phyloP scores from a whole-genome alignment of 352 stramenopile genomes.

The Halophytophthora polymorphica region DNA sequence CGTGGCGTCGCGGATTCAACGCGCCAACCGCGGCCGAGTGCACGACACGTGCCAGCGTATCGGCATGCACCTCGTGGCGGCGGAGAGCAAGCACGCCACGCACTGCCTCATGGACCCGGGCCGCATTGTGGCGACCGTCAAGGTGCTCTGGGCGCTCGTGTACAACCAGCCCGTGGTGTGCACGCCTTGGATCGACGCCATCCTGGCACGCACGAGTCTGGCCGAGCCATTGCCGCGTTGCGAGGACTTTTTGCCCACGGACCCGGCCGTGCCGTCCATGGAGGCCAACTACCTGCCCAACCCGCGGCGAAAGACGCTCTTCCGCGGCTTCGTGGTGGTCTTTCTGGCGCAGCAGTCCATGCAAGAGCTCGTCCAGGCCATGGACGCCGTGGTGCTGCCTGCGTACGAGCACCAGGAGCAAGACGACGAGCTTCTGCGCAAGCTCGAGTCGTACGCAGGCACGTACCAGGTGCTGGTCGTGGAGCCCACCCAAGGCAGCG shows the following conservation, averaged over 20 bases:
- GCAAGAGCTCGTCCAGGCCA: slow-evolving; percentile 70
- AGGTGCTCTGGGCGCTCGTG: slow-evolving; percentile 84
- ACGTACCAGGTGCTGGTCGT: slow-evolving; percentile 63
- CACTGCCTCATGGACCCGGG: slow-evolving; percentile 88
- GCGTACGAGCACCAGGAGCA: slow-evolving; percentile 55
- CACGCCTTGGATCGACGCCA: slow-evolving; percentile 77
- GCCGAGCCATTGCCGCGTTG: slow-evolving; percentile 72
- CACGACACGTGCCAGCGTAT: slow-evolving; percentile 76
- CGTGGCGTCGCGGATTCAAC: slow-evolving; percentile 69
- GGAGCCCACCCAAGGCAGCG: slow-evolving; percentile 42
- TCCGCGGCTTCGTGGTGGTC: slow-evolving; percentile 63
- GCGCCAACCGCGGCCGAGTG: slow-evolving; percentile 51
- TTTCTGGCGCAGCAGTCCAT: slow-evolving; percentile 76
- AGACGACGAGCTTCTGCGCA: slow-evolving; percentile 52
- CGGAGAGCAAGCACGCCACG: slow-evolving; percentile 59
- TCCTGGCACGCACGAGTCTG: slow-evolving; percentile 69
- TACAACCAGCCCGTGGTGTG: slow-evolving; percentile 83
- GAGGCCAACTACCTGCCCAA: slow-evolving; percentile 74
- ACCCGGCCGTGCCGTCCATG: slow-evolving; percentile 51
- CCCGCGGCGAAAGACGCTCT: slow-evolving; percentile 72
- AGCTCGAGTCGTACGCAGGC: slow-evolving; percentile 46
- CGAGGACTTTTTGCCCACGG: slow-evolving; percentile 67
- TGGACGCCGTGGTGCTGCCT: slow-evolving; percentile 63
- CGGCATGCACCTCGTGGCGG: slow-evolving; percentile 73
- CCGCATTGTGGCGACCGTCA: slow-evolving; percentile 76